Conservation (phyloP, 2,329 filamentous ascomycete species). For the Neocatenulostroma microsporum region DNA sequence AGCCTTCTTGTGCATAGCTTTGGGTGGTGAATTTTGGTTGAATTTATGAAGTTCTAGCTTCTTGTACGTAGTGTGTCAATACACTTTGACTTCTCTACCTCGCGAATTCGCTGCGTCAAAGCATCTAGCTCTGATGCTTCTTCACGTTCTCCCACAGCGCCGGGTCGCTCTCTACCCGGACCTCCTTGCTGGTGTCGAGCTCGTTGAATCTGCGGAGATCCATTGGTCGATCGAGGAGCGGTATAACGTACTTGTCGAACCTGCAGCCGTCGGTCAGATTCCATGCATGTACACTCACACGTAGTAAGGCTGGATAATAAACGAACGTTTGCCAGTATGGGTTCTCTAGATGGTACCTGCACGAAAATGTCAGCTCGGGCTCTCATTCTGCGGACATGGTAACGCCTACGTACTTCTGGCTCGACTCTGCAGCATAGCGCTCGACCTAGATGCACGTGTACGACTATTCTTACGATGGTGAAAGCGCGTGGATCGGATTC, state of each 20-base stretch:
- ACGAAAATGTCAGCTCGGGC: too few relatives aligned
- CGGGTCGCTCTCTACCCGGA: constrained; percentile 27
- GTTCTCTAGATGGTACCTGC: constrained; percentile 46
- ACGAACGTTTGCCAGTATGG: too few relatives aligned
- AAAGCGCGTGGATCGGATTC: constrained; percentile 60
- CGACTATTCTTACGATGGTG: constrained; percentile 56
- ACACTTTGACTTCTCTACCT: too few relatives aligned
- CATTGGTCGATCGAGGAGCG: constrained; percentile 60
- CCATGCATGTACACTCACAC: too few relatives aligned
- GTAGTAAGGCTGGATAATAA: too few relatives aligned
- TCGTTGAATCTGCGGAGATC: constrained; percentile 62
- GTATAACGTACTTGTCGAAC: constrained; percentile 65
- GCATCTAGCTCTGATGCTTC: constrained; percentile 28
- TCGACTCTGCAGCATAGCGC: constrained; percentile 58
- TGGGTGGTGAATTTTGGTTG: too few relatives aligned
- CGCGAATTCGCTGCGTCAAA: too few relatives aligned
- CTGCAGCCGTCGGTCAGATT: too few relatives aligned
- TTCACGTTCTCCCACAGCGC: constrained; percentile 29
- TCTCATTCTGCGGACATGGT: too few relatives aligned
- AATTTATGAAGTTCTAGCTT: constrained; percentile 4
- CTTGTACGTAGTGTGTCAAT: constrained; percentile 3
- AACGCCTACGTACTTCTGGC: constrained; percentile 43
- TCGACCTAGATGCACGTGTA: constrained; percentile 44
- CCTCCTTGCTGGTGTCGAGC: constrained; percentile 47
- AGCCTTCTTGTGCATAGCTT: constrained; percentile 1